Evolutionary conservation across 148 eudicot species (phyloP), one percentile per base, ranked within the genome.

Genomic region (Fagopyrum esculentum): DNA sequence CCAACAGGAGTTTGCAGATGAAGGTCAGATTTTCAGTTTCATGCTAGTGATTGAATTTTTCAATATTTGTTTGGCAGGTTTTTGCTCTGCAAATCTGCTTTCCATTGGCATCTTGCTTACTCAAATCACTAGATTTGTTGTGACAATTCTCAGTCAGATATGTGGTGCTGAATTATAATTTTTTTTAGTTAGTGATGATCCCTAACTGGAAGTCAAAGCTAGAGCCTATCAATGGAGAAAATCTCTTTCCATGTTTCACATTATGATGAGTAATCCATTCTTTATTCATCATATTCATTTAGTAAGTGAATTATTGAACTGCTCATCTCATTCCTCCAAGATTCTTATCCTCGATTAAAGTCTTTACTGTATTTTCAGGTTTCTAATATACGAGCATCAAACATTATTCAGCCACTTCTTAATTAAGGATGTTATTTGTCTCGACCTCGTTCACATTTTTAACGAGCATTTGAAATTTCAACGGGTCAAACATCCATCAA

Each of bases 151-250:
- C 35, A 59, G 66, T 59, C 66, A 59, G 66, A 30, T 22, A 59
- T 59, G 66, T 59, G 66, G 40, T 59, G 66, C 66, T 19, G 66
- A 9, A 56, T 56, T 56, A 22, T 26, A 22, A 29, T 63, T 63
- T 40, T 40, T 64, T 66, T n/a, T 66, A 66, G 47, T 13, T 66
- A 66, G 46, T 66, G 71, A 66, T 66, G 46, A 66, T 66, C 70
- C 46, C 69, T 12, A 35, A 64, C 10, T 10, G 13, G 4, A 35
- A 64, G 69, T 64, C 69, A 35, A 63, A 64, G 40, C 29, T 45
- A 64, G 45, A 64, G 69, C 69, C 45, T 45, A 64, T 30, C 69
- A 30, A 64, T 30, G 69, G 69, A 13, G 68, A 64, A 64, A 64
- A 64, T 64, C 69, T 8, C 19, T 35, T 40, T 9, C 70, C 70